These are phyloP conservation scores for Podospora tetraspora DNA, from an alignment of 495 filamentous ascomycete species.

Conservation along the genomic window DNA sequence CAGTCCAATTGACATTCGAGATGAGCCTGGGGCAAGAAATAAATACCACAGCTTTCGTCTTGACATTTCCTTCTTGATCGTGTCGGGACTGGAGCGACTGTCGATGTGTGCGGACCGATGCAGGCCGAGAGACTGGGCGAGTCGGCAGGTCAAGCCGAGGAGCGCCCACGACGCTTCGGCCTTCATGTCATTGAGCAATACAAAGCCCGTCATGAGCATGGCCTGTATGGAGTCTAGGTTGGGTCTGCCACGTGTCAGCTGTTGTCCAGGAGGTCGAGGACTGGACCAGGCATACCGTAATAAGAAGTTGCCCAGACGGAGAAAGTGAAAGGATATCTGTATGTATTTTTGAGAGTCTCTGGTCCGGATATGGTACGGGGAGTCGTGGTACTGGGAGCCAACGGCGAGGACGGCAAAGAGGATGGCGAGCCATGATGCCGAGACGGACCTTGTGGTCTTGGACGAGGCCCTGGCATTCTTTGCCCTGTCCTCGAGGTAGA, in stretches of 20 bases:
- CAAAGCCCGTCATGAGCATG: constrained; percentile 49
- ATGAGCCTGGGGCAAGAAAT: not conserved
- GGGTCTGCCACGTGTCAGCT: constrained; percentile 33
- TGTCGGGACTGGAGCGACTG: constrained; percentile 31
- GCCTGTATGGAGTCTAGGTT: constrained; percentile 56
- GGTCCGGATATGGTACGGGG: constrained; percentile 52
- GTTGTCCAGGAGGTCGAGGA: not conserved
- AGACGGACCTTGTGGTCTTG: constrained; percentile 51
- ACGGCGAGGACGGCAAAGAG: constrained; percentile 76
- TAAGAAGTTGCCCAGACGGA: constrained; percentile 50
- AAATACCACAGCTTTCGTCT: constrained; percentile 43
- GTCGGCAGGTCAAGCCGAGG: constrained; percentile 49
- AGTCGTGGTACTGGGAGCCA: constrained; percentile 72
- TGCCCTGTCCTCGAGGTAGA: constrained; percentile 62
- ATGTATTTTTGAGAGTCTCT: constrained; percentile 50
- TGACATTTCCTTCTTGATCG: constrained; percentile 39
- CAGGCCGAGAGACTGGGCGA: constrained; percentile 51
- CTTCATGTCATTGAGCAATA: constrained; percentile 55
- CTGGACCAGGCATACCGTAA: constrained; percentile 31
- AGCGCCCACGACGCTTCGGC: constrained; percentile 55
- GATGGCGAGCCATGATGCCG: constrained; percentile 62
- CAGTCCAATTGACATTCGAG: too few species aligned
- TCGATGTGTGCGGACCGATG: constrained; percentile 41
- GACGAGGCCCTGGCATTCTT: constrained; percentile 46
- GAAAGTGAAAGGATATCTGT: constrained; percentile 53